Conservation (phyloP, 495 filamentous ascomycete genomes). For the Aspergillus avenaceus region DNA sequence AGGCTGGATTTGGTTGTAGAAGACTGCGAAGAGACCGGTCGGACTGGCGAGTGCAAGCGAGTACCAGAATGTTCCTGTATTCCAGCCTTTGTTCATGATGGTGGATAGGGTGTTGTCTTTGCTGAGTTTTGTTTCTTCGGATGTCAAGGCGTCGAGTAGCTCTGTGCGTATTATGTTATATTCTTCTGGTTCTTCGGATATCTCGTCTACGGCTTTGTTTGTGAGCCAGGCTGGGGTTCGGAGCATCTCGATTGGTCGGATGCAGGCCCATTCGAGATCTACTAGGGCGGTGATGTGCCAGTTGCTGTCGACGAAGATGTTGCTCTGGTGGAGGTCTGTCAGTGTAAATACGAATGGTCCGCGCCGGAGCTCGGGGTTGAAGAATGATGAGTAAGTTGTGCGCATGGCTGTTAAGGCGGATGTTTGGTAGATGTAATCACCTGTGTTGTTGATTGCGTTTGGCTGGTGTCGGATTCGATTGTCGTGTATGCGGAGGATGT, state of each 20-base stretch:
- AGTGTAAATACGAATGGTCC: conserved; percentile 21
- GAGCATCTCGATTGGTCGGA: conserved; percentile 26
- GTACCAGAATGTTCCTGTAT: not conserved
- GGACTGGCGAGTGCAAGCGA: not conserved
- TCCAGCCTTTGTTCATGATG: not conserved
- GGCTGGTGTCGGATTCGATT: conserved; percentile 31
- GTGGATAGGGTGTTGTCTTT: not conserved
- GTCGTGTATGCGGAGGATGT: conserved; percentile 28
- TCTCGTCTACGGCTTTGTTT: conserved; percentile 19
- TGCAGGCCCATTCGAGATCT: conserved; percentile 32
- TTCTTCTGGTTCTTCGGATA: conserved; percentile 6
- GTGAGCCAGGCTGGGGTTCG: conserved; percentile 26
- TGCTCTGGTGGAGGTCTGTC: conserved; percentile 28
- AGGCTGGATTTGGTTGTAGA: not conserved
- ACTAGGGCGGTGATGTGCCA: conserved; percentile 28
- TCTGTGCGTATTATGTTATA: conserved; percentile 10
- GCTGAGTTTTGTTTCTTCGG: conserved; percentile 6
- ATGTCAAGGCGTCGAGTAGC: conserved; percentile 10
- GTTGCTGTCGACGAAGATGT: conserved; percentile 19
- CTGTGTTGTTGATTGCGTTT: conserved; percentile 23
- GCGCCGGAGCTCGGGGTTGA: conserved; percentile 18
- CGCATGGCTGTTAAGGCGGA: conserved; percentile 23
- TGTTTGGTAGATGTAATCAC: conserved; percentile 25
- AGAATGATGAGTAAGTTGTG: conserved; percentile 19
- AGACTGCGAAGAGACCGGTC: not conserved